Evolutionary conservation across 169 alveolate genomes (phyloP).

Genomic region (Cryptosporidium tyzzeri): DNA sequence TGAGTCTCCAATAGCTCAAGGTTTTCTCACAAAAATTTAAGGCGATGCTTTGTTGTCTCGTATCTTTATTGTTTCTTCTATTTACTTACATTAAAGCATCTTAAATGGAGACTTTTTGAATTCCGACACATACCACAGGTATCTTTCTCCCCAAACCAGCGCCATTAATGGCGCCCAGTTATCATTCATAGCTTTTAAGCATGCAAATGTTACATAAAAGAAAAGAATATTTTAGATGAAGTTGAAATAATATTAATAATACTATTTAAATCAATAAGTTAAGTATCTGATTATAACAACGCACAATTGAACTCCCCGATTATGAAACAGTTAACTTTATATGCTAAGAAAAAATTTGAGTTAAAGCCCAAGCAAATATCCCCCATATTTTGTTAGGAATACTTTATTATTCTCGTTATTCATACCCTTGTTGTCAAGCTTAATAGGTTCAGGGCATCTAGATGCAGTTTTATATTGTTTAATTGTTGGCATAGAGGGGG

Average conservation of each 20-base stretch:
- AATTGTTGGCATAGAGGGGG: constrained; percentile 13
- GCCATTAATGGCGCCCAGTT: constrained; percentile 11
- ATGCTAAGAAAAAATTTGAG: background rate
- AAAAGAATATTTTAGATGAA: background rate
- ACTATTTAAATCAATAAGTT: background rate
- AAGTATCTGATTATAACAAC: no score
- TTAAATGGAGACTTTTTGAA: background rate
- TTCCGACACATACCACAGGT: background rate
- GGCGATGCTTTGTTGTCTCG: background rate
- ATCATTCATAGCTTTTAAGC: background rate
- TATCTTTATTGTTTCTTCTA: background rate
- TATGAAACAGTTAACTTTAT: background rate
- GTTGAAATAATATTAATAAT: background rate
- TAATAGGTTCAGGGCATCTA: background rate
- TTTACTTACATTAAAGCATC: background rate
- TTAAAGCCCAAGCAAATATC: constrained; percentile 53
- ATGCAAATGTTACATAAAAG: background rate
- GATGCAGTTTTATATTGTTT: background rate
- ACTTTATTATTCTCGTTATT: constrained; percentile 13
- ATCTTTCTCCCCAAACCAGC: constrained; percentile 7
- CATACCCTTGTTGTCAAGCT: background rate
- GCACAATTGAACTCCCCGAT: background rate
- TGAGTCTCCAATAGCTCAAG: background rate
- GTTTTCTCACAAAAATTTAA: background rate
- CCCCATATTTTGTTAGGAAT: constrained; percentile 47